Evolutionary conservation across 306 rosid genomes (phyloP), one percentile per base, ranked within the genome.

Genomic region (Vigna reflexopilosa): DNA sequence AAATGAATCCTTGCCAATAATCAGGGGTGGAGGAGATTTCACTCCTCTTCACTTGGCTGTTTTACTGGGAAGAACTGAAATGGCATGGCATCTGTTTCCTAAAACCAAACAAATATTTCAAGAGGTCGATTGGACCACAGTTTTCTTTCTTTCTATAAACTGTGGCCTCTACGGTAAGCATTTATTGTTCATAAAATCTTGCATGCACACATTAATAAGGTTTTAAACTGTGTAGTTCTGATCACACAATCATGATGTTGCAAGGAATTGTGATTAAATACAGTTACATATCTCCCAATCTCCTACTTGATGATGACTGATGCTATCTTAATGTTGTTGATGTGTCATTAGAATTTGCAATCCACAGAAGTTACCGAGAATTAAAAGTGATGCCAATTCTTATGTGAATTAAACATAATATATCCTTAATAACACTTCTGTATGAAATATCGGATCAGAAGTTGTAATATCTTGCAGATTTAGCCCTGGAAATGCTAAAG

Each of bases 41-140:
- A 78, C 84, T 56, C 86, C 88, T 52, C 38, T 85, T 64, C 61
- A 69, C 48, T 15, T 85, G 59, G 83, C 88, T 78, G 76, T 17
- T 69, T 26, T 85, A 10, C 83, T 75, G 50, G 82, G 82, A 26
- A 78, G 36, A 63, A 49, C 42, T 28, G 83, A 70, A 1, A 85
- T 85, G 88, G 86, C 82, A 19, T 0, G 7, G 63, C 65, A 62
- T 70, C 62, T 85, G 0, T 78, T 58, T 17, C 36, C 42, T 17
- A 9, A 3, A 47, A 47, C 73, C 44, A 17, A 3, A 36, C 58
- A 64, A 6, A 11, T 38, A 5, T 58, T 82, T 0, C 56, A 75
- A 13, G 84, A 74, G 13, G n/a, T 1, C 5, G 88, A 85, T 17
- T 78, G 83, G 88, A 30, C 0, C 5, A 0, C 22, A 2, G 4